Base-by-base conservation (phyloP, 176 grass and related monocot species). In the Avena eriantha region DNA sequence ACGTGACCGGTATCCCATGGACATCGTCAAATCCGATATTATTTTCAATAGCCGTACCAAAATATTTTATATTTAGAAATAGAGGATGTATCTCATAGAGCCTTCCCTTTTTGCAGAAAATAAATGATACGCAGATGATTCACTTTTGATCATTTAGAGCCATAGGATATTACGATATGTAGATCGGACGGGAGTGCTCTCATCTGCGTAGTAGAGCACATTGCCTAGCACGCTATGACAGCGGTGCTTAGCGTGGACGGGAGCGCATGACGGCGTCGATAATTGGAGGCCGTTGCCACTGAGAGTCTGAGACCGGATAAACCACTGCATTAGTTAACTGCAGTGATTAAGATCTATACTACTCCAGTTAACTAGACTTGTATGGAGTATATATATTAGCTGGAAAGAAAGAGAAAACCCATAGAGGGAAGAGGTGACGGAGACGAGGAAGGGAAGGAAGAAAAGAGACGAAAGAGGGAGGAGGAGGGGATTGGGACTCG, bases 401-500 rank as follows among this genome's bases (percentile, higher is more conserved):
- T 73, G 73, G 16, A 86, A 88, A 73, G 49, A 53, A 86, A 82
- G 83, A 74, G 73, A 41, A 9, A 61, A 51, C 60, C 22, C 46
- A 78, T 58, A 59, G 77, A 58, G 88, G 46, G 22, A 6, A n/a
- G 23, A 81, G 86, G 82, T 66, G 90, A 83, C 87, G 87, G 83
- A 86, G 81, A 78, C 82, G 88, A 87, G 73, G 35, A 79, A 86
- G 82, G 63, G 9, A 53, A 72, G 70, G 58, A 68, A 86, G 43
- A 76, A 79, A 74, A 67, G 82, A 84, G 83, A 86, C 83, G 81
- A 79, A 66, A 82, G 45, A 80, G 47, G 83, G 14, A 79, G 66
- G 75, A 74, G 72, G 72, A 75, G 72, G 67, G 88, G 83, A 91
- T 78, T 88, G 85, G 88, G 90, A 90, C 68, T 86, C 82, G 70